A percentile compares a stretch with the other conserved stretches of the same genome.
Conservation (phyloP, 371 early-diverging fungal species). For the Syncephalastrum contaminatum region DNA sequence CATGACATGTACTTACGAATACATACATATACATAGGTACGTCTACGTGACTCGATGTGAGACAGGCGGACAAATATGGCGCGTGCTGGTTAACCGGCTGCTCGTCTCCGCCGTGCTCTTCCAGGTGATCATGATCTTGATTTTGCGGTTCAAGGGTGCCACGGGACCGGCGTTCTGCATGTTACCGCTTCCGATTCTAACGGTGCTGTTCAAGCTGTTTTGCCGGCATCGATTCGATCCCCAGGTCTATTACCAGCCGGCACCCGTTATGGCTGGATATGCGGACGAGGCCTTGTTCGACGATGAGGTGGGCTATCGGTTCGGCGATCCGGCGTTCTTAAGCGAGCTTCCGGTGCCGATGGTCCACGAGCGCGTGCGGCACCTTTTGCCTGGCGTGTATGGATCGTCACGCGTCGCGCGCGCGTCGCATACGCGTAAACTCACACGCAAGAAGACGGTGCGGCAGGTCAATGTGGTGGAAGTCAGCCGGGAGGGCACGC, state of each 20-base stretch:
- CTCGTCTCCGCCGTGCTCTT: conserved; percentile 61
- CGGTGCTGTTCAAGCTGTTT: conserved; percentile 56
- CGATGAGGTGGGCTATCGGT: conserved; percentile 39
- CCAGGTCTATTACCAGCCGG: conserved; percentile 47
- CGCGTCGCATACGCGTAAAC: conserved; percentile 10
- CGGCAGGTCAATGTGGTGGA: conserved; percentile 29
- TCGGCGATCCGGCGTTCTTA: conserved; percentile 57
- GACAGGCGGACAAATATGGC: conserved; percentile 79
- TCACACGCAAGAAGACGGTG: conserved; percentile 37
- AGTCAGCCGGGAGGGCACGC: conserved; percentile 15
- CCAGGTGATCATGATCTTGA: conserved; percentile 69
- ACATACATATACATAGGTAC: conserved; percentile 28
- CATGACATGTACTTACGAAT: too few species aligned
- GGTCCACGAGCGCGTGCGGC: conserved; percentile 56
- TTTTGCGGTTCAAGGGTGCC: conserved; percentile 48
- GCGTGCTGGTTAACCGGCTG: conserved; percentile 73
- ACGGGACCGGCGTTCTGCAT: conserved; percentile 46
- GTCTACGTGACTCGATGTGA: conserved; percentile 67
- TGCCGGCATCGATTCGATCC: conserved; percentile 47
- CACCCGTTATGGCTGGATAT: conserved; percentile 10
- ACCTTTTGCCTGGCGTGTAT: conserved; percentile 52
- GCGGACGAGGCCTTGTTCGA: neutral
- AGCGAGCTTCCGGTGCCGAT: conserved; percentile 55
- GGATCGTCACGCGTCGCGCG: conserved; percentile 13
- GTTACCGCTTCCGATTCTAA: conserved; percentile 63